Base-by-base conservation (phyloP, 805 yeast genomes). In the Wickerhamomyces sydowiorum region DNA sequence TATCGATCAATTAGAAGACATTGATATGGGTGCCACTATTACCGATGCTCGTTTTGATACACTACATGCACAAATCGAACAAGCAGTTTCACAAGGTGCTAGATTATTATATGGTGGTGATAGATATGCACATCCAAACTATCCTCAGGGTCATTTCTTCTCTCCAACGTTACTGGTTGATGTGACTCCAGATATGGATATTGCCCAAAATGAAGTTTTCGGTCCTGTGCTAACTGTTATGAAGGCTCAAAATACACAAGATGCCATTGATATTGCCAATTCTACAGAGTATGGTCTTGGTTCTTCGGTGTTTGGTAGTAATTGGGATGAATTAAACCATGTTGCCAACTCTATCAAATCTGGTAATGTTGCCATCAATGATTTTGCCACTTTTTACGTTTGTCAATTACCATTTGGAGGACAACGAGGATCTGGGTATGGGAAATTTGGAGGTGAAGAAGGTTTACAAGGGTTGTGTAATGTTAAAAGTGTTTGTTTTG, bases 371-470 rank as follows among this genome's bases (percentile, higher is more conserved):
- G 96, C 99, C 8, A 86, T 93, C 47, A 93, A 93, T 62, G 99
- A 93, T 67, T 93, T 93, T 70, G 99, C 98, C 7, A 91, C 98
- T 0, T 93, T 80, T 58, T 88, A 90, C 57, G 87, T 93, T 28
- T 90, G 96, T 51, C 99, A 93, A 65, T 71, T 93, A 52, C 99
- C 99, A 25, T 93, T 93, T 65, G 99, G 99, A 41, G 99, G 99
- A 24, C 77, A 77, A 22, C 82, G 82, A 51, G 93, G 89, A 36
- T 85, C 96, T 6, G 99, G 99, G 0, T 93, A 89, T 58, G 99
- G 99, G 43, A 91, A 91, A 60, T 93, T 93, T 67, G 96, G 96
- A 19, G 99, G 99, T 37, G 96, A 84, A 59, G 99, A 93, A 69
- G 99, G 99, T 2, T 70, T 93, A 34, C 77, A 87, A 32, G 97